Conservation (phyloP, 225 moss, liverwort and hornwort genomes). For the Physcomitrellopsis africana region DNA sequence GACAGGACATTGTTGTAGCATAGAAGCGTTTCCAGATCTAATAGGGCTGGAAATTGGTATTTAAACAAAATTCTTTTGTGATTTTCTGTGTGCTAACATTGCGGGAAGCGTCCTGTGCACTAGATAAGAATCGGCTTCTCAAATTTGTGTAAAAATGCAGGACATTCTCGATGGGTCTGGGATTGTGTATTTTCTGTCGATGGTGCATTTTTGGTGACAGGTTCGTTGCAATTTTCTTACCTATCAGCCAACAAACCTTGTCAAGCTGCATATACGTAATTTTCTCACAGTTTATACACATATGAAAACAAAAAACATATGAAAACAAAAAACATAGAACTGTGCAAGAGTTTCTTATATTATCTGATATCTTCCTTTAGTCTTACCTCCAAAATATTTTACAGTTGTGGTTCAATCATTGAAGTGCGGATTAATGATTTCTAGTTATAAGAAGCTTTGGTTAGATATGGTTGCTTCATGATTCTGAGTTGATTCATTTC, state of each 20-base stretch:
- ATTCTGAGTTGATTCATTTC: too few species aligned
- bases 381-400: too few species aligned
- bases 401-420: too few species aligned
- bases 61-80: not conserved
- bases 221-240: conserved; percentile 31
- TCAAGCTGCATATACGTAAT: too few species aligned
- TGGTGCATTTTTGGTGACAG: conserved; percentile 88
- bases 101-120: conserved; percentile 13
- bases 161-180: conserved; percentile 93
- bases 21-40: not conserved
- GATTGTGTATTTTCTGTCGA: conserved; percentile 98
- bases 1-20: not conserved
- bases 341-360: too few species aligned
- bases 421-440: too few species aligned
- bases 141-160: conserved; percentile 44
- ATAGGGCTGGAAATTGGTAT: not conserved
- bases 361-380: too few species aligned
- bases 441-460: too few species aligned
- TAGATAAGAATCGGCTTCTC: conserved; percentile 6
- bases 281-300: too few species aligned
- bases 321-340: too few species aligned
- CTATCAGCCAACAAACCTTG: not conserved
- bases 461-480: too few species aligned
- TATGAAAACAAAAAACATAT: too few species aligned
- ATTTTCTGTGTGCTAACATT: conserved; percentile 6